A percentile compares a stretch with the other conserved stretches of the same genome.
Conservation (phyloP, 148 eudicot genomes). For the Amaranthus hypochondriacus region DNA sequence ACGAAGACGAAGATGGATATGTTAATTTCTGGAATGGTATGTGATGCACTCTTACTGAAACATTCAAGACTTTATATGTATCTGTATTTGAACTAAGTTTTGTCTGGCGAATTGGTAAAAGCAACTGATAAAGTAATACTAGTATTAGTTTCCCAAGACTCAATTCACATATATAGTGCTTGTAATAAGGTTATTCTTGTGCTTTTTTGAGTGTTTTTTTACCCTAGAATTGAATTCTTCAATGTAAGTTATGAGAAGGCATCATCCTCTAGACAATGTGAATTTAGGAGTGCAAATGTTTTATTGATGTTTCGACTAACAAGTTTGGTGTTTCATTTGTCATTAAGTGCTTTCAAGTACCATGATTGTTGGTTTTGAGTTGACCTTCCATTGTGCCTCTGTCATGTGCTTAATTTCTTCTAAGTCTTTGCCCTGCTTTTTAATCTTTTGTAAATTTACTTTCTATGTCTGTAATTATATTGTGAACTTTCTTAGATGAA, state of each 20-base stretch:
- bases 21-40: slow-evolving; percentile 28
- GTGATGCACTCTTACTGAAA: neutral
- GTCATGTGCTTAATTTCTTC: neutral
- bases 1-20: slow-evolving; percentile 25
- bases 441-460: neutral
- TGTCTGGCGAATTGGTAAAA: neutral
- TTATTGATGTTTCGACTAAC: neutral
- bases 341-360: neutral
- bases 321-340: neutral
- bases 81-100: slow-evolving; percentile 5
- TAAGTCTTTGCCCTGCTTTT: neutral
- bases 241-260: neutral
- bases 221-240: neutral
- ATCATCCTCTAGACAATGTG: neutral
- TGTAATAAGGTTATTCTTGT: neutral
- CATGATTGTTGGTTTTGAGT: neutral
- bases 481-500: neutral
- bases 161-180: slow-evolving; percentile 6
- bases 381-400: neutral
- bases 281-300: neutral
- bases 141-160: neutral
- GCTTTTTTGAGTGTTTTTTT: neutral
- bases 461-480: neutral
- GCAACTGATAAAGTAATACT: neutral
- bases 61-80: neutral